Conservation (phyloP, 2,329 filamentous ascomycete genomes). For the Corinectria fuckeliana region DNA sequence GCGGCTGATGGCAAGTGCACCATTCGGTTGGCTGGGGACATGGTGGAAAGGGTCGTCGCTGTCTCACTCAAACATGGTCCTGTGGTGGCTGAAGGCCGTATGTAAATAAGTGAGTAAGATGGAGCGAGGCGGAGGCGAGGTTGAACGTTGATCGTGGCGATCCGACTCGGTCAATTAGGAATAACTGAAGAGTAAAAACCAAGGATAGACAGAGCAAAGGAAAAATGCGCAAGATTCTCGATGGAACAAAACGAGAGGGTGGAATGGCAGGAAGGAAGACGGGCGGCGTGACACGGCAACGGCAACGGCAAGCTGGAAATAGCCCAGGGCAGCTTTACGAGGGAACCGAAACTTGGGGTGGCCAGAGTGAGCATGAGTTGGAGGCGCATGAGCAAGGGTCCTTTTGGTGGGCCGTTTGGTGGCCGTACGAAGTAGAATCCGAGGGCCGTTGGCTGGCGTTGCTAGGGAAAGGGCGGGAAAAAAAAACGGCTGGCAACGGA, state of each 20-base stretch:
- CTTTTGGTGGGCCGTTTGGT: neutral
- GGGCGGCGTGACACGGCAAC: constrained; percentile 26
- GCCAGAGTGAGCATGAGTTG: neutral
- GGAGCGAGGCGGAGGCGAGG: constrained; percentile 12
- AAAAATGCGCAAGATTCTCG: neutral
- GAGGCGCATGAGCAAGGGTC: neutral
- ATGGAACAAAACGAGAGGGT: constrained; percentile 20
- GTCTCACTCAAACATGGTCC: constrained; percentile 34
- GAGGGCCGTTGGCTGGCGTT: constrained; percentile 6
- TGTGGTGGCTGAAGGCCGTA: neutral
- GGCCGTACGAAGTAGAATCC: neutral
- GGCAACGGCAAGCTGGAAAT: constrained; percentile 10
- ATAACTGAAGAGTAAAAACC: neutral
- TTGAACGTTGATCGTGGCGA: constrained; percentile 10
- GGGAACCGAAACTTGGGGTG: neutral
- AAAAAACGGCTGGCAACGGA: neutral
- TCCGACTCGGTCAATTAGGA: neutral
- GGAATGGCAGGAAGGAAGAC: constrained; percentile 14
- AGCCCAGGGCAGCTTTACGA: constrained; percentile 15
- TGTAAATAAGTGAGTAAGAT: constrained; percentile 14
- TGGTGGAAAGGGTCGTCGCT: constrained; percentile 21
- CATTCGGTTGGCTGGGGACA: constrained; percentile 41
- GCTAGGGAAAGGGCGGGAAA: constrained; percentile 7
- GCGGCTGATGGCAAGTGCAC: constrained; percentile 46
- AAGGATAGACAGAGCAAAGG: constrained; percentile 10